Base-by-base conservation (phyloP, 2,329 filamentous ascomycete genomes). In the Neopestalotiopsis rosae region DNA sequence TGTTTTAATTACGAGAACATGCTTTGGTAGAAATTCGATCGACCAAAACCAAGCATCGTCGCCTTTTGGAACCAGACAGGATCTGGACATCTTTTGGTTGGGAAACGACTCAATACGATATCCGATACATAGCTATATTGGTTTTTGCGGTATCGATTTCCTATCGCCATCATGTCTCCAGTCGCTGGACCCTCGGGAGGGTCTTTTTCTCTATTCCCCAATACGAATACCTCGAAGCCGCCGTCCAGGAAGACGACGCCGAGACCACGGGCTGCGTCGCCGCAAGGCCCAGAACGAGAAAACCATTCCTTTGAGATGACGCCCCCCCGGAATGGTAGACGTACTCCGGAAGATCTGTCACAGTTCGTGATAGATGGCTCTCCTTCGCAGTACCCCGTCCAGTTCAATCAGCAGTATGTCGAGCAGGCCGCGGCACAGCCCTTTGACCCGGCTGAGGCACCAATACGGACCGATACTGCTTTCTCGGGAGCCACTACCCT, bases 141-240 rank as follows among this genome's bases (percentile, higher is more conserved):
- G 45, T n/a, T 17, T 10, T 17, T 9, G 14, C 17, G 17, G 17
- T 52, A 52, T 20, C n/a, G n/a, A 52, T 4, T 52, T 52, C 45
- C 17, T 28, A 2, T 28, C 14, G 65, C 13, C 38, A 32, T 61
- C 20, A 68, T 68, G 67, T 62, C 67, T 30, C 49, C 67, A 24
- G 40, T 34, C 49, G 61, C 61, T 13, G 69, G 66, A 14, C 57
- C 69, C 63, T 63, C 66, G 28, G 85, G 83, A 76, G 84, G 85
- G 69, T 61, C 59, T 30, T 88, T 89, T 77, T 89, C 87, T 69
- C 83, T 89, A 70, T 89, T 89, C 74, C 87, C 87, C 34, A 89
- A 82, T 72, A 83, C 86, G 28, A 84, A 78, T 72, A 42, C 68
- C 12, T 74, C 76, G 59, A 81, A 81, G 69, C 80, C 83, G 24